A percentile compares a stretch with the other conserved stretches of the same genome.
Conservation (phyloP, 805 yeast genomes). For the Pichia deserticola region DNA sequence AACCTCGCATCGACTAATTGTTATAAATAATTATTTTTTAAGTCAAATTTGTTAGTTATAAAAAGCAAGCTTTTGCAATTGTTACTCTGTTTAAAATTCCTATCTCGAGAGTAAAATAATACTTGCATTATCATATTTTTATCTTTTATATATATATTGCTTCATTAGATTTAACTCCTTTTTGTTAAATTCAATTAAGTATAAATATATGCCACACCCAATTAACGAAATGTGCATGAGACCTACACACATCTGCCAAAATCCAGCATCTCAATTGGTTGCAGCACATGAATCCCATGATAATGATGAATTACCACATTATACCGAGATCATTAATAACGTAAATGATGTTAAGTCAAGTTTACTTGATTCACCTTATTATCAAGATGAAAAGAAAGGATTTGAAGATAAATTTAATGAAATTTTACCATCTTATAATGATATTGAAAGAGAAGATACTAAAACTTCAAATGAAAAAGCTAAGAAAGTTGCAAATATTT, state of each 20-base stretch:
- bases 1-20: conserved; percentile 32
- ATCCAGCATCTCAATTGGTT: background rate
- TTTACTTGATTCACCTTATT: background rate
- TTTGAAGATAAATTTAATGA: background rate
- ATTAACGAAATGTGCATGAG: conserved; percentile 4
- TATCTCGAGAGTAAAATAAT: too few relatives aligned
- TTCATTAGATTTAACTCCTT: too few relatives aligned
- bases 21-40: too few relatives aligned
- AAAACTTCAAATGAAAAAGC: background rate
- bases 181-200: too few relatives aligned
- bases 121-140: too few relatives aligned
- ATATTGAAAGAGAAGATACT: background rate
- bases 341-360: background rate
- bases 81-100: too few relatives aligned
- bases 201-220: background rate
- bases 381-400: background rate
- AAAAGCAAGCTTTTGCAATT: too few relatives aligned
- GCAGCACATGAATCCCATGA: conserved; percentile 4
- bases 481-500: background rate
- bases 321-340: background rate
- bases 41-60: too few relatives aligned
- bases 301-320: conserved; percentile 1
- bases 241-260: conserved; percentile 1
- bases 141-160: too few relatives aligned
- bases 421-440: background rate